Conservation (phyloP, 208 protist species). For the Phytomonas sp. region DNA sequence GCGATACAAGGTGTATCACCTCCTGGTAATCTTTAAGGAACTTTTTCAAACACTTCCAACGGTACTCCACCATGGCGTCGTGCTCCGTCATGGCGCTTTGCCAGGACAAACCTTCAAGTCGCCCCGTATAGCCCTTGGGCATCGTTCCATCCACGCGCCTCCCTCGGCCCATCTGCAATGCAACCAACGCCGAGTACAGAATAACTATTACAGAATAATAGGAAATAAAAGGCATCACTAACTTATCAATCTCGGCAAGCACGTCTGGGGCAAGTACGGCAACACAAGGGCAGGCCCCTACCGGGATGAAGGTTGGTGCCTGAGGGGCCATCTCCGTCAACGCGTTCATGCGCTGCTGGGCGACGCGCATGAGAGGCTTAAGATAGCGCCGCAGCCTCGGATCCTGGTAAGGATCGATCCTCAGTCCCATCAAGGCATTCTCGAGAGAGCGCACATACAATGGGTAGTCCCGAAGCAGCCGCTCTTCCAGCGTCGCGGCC, state of each 20-base stretch:
- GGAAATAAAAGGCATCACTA: conserved; percentile 60
- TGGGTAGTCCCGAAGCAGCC: conserved; percentile 47
- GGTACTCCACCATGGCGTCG: conserved; percentile 35
- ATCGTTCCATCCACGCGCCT: conserved; percentile 30
- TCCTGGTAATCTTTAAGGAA: conserved; percentile 60
- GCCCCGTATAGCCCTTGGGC: conserved; percentile 16
- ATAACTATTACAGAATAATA: conserved; percentile 78
- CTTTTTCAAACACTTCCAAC: conserved; percentile 28
- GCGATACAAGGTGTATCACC: conserved; percentile 68
- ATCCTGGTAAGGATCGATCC: conserved; percentile 46
- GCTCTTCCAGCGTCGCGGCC: conserved; percentile 32
- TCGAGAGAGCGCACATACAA: conserved; percentile 53
- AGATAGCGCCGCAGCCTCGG: conserved; percentile 46
- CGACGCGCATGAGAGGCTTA: conserved; percentile 53
- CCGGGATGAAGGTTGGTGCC: conserved; percentile 45
- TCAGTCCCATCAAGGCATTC: conserved; percentile 49
- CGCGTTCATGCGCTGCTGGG: conserved; percentile 70
- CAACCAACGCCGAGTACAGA: conserved; percentile 52
- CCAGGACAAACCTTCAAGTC: neutral
- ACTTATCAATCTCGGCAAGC: conserved; percentile 64
- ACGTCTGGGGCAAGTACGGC: conserved; percentile 75
- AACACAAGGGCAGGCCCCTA: conserved; percentile 21
- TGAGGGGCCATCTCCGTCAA: conserved; percentile 66
- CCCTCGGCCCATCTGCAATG: conserved; percentile 41
- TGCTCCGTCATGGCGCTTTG: conserved; percentile 35